Base-by-base conservation (phyloP, 2,329 filamentous ascomycete genomes). In the Geosmithia putterillii region DNA sequence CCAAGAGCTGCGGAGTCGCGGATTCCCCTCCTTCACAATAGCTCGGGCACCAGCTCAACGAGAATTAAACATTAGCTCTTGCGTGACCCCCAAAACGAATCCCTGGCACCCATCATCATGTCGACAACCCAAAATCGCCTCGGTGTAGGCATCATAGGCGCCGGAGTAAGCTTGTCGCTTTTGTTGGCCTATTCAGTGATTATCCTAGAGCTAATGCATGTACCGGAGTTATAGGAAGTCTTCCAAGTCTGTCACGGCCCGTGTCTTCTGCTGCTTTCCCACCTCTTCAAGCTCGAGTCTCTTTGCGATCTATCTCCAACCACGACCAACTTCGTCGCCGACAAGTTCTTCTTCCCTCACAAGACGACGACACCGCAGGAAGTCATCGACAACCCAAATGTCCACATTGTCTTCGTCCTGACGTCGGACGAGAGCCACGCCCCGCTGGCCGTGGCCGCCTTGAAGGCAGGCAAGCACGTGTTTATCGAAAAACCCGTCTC, bases 401-500 rank as follows among this genome's bases (percentile, higher is more conserved):
- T 73, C 18, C 67, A 77, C 45, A 56, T 76, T 6, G 71, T 79
- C 40, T 64, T 79, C 51, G 61, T 78, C 43, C 58, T 63, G 23
- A 73, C 61, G 35, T 60, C 66, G 8, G 69, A 78, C 49, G 73
- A 71, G 37, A 72, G 64, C 48, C 76, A 79, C 54, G 66, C 65
- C 20, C 46, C 58, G 7, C 65, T 73, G 46, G 65, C 65, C 22
- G 58, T 78, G 36, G 52, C 64, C 2, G 72, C 73, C 0, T 59
- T 81, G 1, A 47, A 68, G 43, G 56, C 67, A 17, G 66, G 66
- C 43, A 81, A 81, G 55, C 60, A 71, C 47, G 70, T 72, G 41
- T 65, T 81, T 47, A 58, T 81, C n/a, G 76, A 81, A 52, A 77
- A 79, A 47, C 76, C 76, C 0, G 51, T 77, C 6, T 64, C 71